Conservation (phyloP, 345 rosid species). For the Eucalyptus melliodora region DNA sequence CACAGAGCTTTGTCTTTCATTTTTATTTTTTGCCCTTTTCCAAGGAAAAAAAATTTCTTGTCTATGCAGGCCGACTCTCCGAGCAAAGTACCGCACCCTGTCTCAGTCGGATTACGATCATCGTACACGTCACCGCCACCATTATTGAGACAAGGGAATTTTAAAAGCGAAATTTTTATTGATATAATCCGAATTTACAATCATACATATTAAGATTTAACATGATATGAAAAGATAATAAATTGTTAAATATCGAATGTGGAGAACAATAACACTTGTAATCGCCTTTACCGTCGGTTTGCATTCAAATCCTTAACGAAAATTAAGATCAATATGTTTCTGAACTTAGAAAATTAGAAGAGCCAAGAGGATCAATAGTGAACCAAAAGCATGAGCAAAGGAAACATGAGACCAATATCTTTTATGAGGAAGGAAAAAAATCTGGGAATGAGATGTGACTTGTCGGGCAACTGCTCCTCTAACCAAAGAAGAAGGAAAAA, state of each 20-base stretch:
- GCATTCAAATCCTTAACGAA: neutral
- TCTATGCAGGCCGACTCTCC: neutral
- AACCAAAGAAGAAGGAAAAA: too few species aligned
- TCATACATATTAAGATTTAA: neutral
- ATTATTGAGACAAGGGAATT: neutral
- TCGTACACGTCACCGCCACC: neutral
- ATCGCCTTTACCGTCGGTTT: neutral
- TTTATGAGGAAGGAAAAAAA: too few species aligned
- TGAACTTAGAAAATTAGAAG: neutral
- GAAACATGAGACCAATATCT: neutral
- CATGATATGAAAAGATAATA: rapidly evolving
- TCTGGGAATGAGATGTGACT: too few species aligned
- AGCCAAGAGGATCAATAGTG: neutral
- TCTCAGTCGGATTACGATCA: neutral
- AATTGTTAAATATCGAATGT: neutral
- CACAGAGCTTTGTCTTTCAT: neutral
- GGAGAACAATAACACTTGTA: neutral
- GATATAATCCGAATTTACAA: rapidly evolving
- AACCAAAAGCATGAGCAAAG: neutral
- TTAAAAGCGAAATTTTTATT: neutral
- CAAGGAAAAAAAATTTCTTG: neutral
- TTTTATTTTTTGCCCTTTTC: neutral
- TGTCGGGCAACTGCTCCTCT: too few species aligned
- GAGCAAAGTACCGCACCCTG: neutral
- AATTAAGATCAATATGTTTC: too few species aligned